phyloP scores from a whole-genome alignment of 495 filamentous ascomycete species.

The Aspergillus taichungensis region DNA sequence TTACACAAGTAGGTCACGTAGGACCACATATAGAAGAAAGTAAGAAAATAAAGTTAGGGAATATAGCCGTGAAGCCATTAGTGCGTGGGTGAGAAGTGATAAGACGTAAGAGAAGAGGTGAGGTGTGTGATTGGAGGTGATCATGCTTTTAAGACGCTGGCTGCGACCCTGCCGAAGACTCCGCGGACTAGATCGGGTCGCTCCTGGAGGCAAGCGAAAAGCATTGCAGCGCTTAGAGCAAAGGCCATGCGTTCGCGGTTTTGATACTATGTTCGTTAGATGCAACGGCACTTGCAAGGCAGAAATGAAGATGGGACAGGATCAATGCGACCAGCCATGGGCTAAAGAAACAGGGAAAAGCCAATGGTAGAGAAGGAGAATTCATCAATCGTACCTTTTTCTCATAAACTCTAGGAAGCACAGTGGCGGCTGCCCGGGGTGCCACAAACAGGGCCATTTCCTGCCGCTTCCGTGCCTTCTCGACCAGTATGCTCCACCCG shows the following conservation, averaged over 20 bases:
- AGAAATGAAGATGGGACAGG: constrained; percentile 4
- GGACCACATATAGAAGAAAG: too few species aligned
- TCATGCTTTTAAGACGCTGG: constrained; percentile 40
- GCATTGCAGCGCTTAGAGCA: constrained; percentile 61
- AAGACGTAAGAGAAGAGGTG: not conserved
- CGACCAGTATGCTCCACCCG: constrained; percentile 77
- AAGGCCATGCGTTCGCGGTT: constrained; percentile 72
- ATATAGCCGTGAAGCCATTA: not conserved
- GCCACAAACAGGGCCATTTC: constrained; percentile 82
- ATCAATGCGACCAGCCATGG: not conserved
- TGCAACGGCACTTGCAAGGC: constrained; percentile 1
- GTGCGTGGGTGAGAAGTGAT: not conserved
- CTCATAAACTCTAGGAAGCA: constrained; percentile 68
- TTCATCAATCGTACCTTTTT: constrained; percentile 39
- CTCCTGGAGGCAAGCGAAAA: constrained; percentile 64
- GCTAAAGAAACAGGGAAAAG: not conserved
- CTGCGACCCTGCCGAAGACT: constrained; percentile 59
- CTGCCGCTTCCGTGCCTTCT: constrained; percentile 57
- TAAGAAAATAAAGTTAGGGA: too few species aligned
- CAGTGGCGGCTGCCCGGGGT: constrained; percentile 68
- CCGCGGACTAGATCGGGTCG: constrained; percentile 60
- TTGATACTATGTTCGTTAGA: constrained; percentile 46
- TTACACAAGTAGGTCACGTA: too few species aligned
- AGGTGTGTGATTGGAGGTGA: not conserved
- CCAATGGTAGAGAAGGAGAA: not conserved